phyloP scores from a whole-genome alignment of 2,329 filamentous ascomycete genomes.

The Nothopassalora personata region DNA sequence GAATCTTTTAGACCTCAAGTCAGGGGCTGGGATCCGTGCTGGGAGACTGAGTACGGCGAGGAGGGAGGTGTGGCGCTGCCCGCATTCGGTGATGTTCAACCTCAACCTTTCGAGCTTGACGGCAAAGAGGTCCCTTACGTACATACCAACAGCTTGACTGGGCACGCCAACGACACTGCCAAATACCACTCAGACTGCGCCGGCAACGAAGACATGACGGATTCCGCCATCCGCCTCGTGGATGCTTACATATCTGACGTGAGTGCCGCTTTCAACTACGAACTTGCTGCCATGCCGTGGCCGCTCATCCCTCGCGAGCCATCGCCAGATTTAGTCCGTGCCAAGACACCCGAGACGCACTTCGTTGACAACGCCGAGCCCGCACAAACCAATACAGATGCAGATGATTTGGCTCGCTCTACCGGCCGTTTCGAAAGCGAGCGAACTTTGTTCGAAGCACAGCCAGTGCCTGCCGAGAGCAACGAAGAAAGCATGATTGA shows the following conservation, averaged over 20 bases:
- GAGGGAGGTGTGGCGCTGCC: constrained; percentile 5
- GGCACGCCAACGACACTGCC: constrained; percentile 19
- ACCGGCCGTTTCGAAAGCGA: constrained; percentile 26
- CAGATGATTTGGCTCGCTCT: constrained; percentile 15
- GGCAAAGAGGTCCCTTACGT: constrained; percentile 23
- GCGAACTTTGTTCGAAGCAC: constrained; percentile 22
- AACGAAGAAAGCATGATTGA: constrained; percentile 17
- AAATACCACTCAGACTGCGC: constrained; percentile 2
- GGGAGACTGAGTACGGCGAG: constrained; percentile 1
- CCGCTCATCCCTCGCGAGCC: not conserved
- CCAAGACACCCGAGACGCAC: not conserved
- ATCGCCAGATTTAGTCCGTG: not conserved
- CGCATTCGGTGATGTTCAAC: not conserved
- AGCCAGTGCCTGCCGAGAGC: constrained; percentile 6
- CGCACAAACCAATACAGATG: constrained; percentile 1
- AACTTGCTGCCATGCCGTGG: constrained; percentile 18
- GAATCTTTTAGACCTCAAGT: not conserved
- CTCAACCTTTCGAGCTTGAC: constrained; percentile 21
- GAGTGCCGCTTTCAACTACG: constrained; percentile 6
- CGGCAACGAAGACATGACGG: constrained; percentile 8
- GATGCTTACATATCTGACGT: constrained; percentile 6
- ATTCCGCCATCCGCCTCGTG: constrained; percentile 19
- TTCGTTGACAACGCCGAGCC: not conserved
- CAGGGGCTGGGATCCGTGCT: not conserved
- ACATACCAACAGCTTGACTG: constrained; percentile 27